Evolutionary conservation across 2,329 filamentous ascomycete species (phyloP), one percentile per base, ranked within the genome.

Genomic region (Trichoderma sp.): DNA sequence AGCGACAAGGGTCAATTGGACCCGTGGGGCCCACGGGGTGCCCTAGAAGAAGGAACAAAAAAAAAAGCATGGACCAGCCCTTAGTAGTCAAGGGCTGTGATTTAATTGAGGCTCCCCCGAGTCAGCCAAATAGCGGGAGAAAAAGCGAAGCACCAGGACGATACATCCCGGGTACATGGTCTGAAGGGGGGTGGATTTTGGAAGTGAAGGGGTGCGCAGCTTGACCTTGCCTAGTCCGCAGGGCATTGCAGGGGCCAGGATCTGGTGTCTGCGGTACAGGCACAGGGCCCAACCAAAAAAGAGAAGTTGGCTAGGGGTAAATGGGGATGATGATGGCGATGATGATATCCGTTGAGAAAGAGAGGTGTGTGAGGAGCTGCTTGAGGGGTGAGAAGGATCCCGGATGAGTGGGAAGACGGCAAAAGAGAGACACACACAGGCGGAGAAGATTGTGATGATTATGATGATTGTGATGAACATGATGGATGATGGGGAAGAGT

Each of bases 1-100:
- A 71, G 70, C 73, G 70, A 63, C 73, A 71, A 72, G 74, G 74
- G 71, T 62, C 74, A 70, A 60, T 62, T 73, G 71, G 72, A 63
- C 67, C 64, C 74, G 73, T 74, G 75, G 74, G 70, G 74, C 73
- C 12, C 39, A 32, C 58, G 68, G 68, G 30, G 58, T 34, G 57
- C 30, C 39, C 47, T 60, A 26, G 15, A 58, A 32, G 63, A 36
- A 34, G 43, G 30, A 43, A n/a, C 11, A 63, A 30, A 36, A 56
- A 65, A 53, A 66, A 56, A 56, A 36, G 24, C 51, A 28, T 60
- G 56, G 51, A n/a, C 67, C 67, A 43, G 58, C 39, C 39, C 67
- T 56, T 68, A 24, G 51, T 68, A n/a, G 57, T 28, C 65, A 68
- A 68, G 65, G 53, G 32, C 30, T 5, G 18, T 60, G 15, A 39